phyloP scores from a whole-genome alignment of 768 basidiomycete species.

The Suillus ampliporus region DNA sequence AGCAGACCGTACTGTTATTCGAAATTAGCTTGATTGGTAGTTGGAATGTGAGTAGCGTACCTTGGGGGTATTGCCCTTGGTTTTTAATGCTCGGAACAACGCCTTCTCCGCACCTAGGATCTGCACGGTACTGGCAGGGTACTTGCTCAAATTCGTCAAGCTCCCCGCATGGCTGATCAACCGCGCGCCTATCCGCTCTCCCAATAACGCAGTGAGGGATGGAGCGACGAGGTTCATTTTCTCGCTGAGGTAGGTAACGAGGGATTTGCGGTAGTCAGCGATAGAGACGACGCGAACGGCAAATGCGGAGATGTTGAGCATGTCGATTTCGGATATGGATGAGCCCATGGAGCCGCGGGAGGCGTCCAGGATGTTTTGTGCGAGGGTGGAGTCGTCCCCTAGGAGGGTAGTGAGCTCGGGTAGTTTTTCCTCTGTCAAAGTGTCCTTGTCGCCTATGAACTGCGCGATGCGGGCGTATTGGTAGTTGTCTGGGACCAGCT shows the following conservation, averaged over 20 bases:
- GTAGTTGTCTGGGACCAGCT: conserved; percentile 92
- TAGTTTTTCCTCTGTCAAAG: conserved; percentile 77
- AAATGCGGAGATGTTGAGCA: conserved; percentile 94
- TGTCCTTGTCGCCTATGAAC: conserved; percentile 90
- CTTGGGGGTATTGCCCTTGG: conserved; percentile 98
- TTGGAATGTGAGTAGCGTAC: conserved; percentile 41
- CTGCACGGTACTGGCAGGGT: conserved; percentile 97
- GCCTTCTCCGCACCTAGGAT: conserved; percentile 99
- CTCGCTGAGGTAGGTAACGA: conserved; percentile 86
- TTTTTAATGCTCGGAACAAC: conserved; percentile 95
- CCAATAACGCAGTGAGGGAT: conserved; percentile 86
- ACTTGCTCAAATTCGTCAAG: conserved; percentile 96
- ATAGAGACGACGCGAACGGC: conserved; percentile 90
- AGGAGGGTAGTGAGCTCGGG: conserved; percentile 78
- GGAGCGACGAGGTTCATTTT: conserved; percentile 99
- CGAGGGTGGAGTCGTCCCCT: conserved; percentile 83
- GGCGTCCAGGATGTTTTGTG: conserved; percentile 94
- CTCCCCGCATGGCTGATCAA: conserved; percentile 96
- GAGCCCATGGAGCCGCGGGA: conserved; percentile 95
- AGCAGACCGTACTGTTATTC: conserved; percentile 86
- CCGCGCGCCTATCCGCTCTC: conserved; percentile 90
- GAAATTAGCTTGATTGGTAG: neutral
- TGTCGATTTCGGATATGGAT: conserved; percentile 87
- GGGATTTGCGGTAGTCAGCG: conserved; percentile 90
- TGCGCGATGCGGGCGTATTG: conserved; percentile 87